Conservation (phyloP, 345 rosid species). For the Camelina hispida region DNA sequence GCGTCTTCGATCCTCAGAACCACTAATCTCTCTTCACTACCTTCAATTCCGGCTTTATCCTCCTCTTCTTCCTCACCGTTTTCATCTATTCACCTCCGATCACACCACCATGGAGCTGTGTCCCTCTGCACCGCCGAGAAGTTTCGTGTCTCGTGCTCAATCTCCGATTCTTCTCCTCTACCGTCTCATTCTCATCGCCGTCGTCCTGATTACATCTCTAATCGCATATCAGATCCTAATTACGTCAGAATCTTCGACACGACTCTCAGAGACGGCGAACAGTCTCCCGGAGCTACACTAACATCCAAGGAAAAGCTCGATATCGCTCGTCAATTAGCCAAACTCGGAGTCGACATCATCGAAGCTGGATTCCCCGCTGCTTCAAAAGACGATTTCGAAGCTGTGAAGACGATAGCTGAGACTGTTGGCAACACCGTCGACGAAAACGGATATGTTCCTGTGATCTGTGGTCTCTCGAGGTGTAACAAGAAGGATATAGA, state of each 20-base stretch:
- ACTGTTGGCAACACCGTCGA: slow-evolving; percentile 2
- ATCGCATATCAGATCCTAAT: background rate
- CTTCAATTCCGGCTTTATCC: slow-evolving; percentile 6
- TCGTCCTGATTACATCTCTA: background rate
- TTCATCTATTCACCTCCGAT: slow-evolving; percentile 25
- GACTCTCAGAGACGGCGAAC: slow-evolving; percentile 93
- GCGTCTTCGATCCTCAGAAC: slow-evolving; percentile 28
- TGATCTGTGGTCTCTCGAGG: slow-evolving; percentile 10
- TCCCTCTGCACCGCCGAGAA: background rate
- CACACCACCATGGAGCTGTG: background rate
- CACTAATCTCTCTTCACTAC: slow-evolving; percentile 21
- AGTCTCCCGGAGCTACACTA: slow-evolving; percentile 55
- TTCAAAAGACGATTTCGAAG: slow-evolving; percentile 9
- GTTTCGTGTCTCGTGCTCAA: background rate
- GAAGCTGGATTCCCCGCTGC: slow-evolving; percentile 28
- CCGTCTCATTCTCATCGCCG: background rate
- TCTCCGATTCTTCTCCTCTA: slow-evolving; percentile 1
- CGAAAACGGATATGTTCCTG: background rate
- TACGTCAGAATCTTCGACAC: slow-evolving; percentile 77
- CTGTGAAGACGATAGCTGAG: background rate
- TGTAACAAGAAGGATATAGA: slow-evolving; percentile 25
- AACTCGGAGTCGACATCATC: slow-evolving; percentile 10
- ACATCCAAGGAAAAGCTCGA: slow-evolving; percentile 12
- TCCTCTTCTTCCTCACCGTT: slow-evolving; percentile 9
- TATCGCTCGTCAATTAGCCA: slow-evolving; percentile 1